phyloP scores from a whole-genome alignment of 208 protist species.

The Leptomonas pyrrhocoris region DNA sequence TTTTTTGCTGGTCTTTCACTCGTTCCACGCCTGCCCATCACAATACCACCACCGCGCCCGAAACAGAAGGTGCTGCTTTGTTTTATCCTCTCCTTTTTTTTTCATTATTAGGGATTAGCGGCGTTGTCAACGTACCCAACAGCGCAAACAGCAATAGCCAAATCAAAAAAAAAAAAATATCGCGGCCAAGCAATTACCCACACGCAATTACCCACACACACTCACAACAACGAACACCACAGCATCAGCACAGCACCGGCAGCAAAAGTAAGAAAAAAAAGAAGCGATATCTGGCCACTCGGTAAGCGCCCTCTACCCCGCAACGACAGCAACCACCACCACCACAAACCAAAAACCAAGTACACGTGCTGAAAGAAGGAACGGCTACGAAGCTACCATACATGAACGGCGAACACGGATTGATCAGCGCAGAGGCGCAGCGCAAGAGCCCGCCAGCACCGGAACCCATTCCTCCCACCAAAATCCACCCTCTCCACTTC shows the following conservation, averaged over 20 bases:
- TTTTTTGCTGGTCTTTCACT: neutral
- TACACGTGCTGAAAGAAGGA: neutral
- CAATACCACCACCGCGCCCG: too few relatives aligned
- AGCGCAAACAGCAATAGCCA: too few relatives aligned
- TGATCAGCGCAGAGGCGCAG: neutral
- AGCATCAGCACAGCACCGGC: neutral
- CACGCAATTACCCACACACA: too few relatives aligned
- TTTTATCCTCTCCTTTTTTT: too few relatives aligned
- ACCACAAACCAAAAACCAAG: neutral
- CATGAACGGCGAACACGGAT: neutral
- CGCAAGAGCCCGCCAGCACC: neutral
- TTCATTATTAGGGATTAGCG: too few relatives aligned
- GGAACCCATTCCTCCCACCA: neutral
- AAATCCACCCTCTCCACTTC: conserved; percentile 1
- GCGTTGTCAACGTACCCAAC: too few relatives aligned
- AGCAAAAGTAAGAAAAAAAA: too few relatives aligned
- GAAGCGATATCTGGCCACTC: too few relatives aligned
- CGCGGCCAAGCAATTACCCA: too few relatives aligned
- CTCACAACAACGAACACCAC: neutral
- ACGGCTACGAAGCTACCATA: neutral
- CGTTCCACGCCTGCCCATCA: neutral
- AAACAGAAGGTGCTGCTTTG: too few relatives aligned
- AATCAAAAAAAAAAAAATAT: too few relatives aligned
- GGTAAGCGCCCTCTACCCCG: neutral
- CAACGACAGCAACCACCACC: neutral